phyloP scores from a whole-genome alignment of 768 basidiomycete genomes.

The Tulasnella calospora region DNA sequence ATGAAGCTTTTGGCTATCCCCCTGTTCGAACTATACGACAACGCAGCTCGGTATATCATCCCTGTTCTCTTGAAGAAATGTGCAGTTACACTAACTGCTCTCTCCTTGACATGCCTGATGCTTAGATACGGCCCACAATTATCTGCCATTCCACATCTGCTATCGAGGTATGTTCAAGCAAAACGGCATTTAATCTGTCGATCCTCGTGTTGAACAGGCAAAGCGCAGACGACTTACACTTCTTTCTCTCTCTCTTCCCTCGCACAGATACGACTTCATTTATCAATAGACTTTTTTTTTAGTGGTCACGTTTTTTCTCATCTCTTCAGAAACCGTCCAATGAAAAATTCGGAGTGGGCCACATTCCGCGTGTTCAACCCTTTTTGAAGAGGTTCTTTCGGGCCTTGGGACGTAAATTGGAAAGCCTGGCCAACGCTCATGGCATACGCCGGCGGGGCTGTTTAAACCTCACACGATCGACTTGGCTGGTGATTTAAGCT shows the following conservation, averaged over 20 bases:
- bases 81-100: background rate
- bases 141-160: conserved; percentile 85
- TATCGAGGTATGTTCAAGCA: conserved; percentile 59
- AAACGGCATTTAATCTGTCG: background rate
- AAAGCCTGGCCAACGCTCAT: background rate
- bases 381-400: background rate
- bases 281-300: conserved; percentile 48
- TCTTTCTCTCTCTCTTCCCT: background rate
- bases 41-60: conserved; percentile 68
- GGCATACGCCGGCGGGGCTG: too few species aligned
- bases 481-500: too few species aligned
- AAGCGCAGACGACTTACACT: background rate
- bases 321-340: background rate
- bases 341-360: background rate
- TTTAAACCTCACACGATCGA: too few species aligned
- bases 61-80: background rate
- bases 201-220: background rate
- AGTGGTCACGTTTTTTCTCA: background rate
- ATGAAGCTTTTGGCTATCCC: conserved; percentile 98
- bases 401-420: background rate
- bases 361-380: background rate
- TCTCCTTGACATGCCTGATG: background rate
- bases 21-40: conserved; percentile 95
- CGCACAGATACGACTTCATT: conserved; percentile 58
- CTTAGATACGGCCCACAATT: conserved; percentile 84